Evolutionary conservation across 1,284 basidiomycete species (phyloP), one percentile per base, ranked within the genome.

Genomic region (Microbotryum violaceum): DNA sequence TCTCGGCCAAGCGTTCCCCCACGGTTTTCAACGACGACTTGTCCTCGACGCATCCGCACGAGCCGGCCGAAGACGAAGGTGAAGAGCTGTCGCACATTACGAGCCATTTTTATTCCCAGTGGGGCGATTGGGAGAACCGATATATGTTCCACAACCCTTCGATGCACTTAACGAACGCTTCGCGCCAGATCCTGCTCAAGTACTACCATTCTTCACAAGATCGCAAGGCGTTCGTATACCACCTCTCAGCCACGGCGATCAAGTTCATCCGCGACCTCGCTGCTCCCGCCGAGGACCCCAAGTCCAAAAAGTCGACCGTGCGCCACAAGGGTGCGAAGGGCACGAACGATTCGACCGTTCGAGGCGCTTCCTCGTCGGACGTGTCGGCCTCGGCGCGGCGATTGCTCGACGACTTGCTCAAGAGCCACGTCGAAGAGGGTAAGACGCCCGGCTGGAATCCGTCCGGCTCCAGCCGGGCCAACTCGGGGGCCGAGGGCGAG

Each of bases 61-160:
- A 29, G 12, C n/a, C n/a, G 6, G 37, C 10, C 51, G 62, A 67
- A 25, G 62, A 67, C 6, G 51, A 49, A 25, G 66, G 47, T 21
- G 63, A 65, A 25, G 60, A 61, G 12, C 49, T 69, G 6, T 68
- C 66, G 21, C 61, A 64, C 50, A 54, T 66, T 49, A 65, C 60
- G 6, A 61, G 56, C 50, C 48, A 62, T 80, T 83, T 65, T 76
- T 84, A 71, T 27, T 78, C 83, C 29, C 89, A 92, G 71, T 88
- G 88, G 83, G 82, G 82, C 1, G 83, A 85, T 68, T 94, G 96
- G 75, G 85, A 89, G 74, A 89, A 94, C 70, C 91, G 93, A 23
- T 89, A 91, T 73, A 88, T 96, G 71, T 81, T 93, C 12, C 91
- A 97, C 77, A 87, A 84, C 65, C 92, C 91, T 0, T 87, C 85